These are phyloP conservation scores for Aspergillus intermedius DNA, from an alignment of 2,329 filamentous ascomycete genomes.

Conservation along the genomic window DNA sequence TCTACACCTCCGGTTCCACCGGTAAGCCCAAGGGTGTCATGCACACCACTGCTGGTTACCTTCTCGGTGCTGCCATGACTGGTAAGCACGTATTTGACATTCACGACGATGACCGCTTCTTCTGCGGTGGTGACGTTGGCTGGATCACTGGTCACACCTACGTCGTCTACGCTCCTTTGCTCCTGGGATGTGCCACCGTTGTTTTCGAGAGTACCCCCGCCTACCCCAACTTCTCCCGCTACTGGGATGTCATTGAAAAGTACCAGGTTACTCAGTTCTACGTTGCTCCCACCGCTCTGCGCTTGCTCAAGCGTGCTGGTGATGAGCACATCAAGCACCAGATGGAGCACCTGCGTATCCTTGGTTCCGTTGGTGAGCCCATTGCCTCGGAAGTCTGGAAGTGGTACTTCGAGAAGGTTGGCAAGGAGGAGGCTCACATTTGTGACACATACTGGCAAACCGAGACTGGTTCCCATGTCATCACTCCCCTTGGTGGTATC, in stretches of 20 bases:
- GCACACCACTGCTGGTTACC: slow-evolving; percentile 93
- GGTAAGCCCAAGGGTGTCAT: slow-evolving; percentile 98
- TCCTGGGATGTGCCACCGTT: slow-evolving; percentile 88
- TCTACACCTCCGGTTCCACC: slow-evolving; percentile 96
- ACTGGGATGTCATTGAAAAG: slow-evolving; percentile 97
- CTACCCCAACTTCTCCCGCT: slow-evolving; percentile 94
- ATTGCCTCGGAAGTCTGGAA: slow-evolving; percentile 99
- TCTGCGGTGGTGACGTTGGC: slow-evolving; percentile 95
- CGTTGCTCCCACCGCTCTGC: slow-evolving; percentile 88
- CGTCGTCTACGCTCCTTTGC: slow-evolving; percentile 89
- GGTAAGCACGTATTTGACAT: slow-evolving; percentile 99
- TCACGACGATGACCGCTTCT: slow-evolving; percentile 86
- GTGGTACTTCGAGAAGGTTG: slow-evolving; percentile 96
- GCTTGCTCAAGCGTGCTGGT: slow-evolving; percentile 89
- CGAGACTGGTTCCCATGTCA: slow-evolving; percentile 94
- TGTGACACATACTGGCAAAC: slow-evolving; percentile 99
- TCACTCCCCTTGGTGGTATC: slow-evolving; percentile 84
- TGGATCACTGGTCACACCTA: slow-evolving; percentile 99
- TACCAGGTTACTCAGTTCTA: slow-evolving; percentile 97
- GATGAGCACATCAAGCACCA: slow-evolving; percentile 83
- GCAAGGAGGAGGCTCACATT: slow-evolving; percentile 86
- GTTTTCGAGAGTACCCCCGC: slow-evolving; percentile 97
- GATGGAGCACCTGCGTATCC: slow-evolving; percentile 81
- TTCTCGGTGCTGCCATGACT: slow-evolving; percentile 86
- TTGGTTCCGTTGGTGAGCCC: slow-evolving; percentile 93